phyloP scores from a whole-genome alignment of 2,329 filamentous ascomycete species.

The Aspergillus ruber region DNA sequence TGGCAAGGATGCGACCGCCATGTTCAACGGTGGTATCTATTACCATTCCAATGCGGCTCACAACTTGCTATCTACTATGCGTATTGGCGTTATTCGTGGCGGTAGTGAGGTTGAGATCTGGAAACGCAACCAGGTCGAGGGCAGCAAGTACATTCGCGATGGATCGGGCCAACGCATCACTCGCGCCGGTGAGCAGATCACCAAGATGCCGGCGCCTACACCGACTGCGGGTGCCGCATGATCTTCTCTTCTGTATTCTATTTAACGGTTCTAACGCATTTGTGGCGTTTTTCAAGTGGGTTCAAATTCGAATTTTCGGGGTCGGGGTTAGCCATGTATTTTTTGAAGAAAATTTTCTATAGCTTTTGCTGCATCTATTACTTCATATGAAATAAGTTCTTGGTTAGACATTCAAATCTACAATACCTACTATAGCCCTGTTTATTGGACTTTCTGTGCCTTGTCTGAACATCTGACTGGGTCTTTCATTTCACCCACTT shows the following conservation, averaged over 20 bases:
- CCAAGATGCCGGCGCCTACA: background rate
- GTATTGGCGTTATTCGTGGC: slow-evolving; percentile 71
- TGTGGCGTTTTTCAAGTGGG: too few species aligned
- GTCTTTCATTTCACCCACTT: too few species aligned
- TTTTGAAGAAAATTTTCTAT: too few species aligned
- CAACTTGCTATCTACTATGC: slow-evolving; percentile 75
- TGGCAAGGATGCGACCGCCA: background rate
- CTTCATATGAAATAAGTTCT: too few species aligned
- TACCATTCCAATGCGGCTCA: slow-evolving; percentile 68
- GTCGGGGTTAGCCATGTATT: too few species aligned
- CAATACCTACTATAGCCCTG: too few species aligned
- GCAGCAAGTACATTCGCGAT: background rate
- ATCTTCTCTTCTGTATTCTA: background rate
- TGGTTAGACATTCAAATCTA: too few species aligned
- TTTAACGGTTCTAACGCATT: too few species aligned
- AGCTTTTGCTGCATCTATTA: too few species aligned
- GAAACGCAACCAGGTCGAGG: slow-evolving; percentile 69
- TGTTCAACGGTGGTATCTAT: background rate
- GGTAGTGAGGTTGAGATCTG: slow-evolving; percentile 81
- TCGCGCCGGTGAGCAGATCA: background rate
- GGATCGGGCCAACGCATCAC: background rate
- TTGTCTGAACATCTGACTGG: too few species aligned
- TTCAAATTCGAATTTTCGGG: too few species aligned
- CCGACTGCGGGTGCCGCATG: background rate
- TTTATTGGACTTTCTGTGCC: too few species aligned